Conservation (phyloP, 2,329 filamentous ascomycete species). For the Xylariaceae sp. region DNA sequence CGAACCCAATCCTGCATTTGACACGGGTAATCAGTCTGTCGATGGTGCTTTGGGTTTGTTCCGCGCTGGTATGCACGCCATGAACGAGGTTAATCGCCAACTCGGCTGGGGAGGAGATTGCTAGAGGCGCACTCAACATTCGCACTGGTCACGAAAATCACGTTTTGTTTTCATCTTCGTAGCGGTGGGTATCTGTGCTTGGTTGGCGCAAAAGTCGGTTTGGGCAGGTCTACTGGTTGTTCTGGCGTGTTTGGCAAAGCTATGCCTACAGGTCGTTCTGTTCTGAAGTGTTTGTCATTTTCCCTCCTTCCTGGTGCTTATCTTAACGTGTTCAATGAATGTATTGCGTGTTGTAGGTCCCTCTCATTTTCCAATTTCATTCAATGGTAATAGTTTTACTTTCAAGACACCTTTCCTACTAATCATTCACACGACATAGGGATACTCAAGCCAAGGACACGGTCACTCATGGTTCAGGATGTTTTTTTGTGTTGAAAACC, state of each 20-base stretch:
- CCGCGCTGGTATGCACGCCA: constrained; percentile 46
- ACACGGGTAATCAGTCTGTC: constrained; percentile 37
- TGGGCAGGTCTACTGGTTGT: constrained; percentile 5
- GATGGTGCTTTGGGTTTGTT: constrained; percentile 41
- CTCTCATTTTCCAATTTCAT: too few species aligned
- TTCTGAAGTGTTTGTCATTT: constrained; percentile 1
- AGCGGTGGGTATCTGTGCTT: constrained; percentile 1
- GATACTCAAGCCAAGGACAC: neutral
- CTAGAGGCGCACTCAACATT: too few species aligned
- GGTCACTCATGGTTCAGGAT: neutral
- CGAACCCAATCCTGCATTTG: constrained; percentile 35
- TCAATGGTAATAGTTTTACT: too few species aligned
- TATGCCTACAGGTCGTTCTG: neutral
- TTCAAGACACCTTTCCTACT: too few species aligned
- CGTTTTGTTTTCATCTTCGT: too few species aligned
- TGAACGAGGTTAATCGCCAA: constrained; percentile 50
- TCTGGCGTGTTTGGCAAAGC: constrained; percentile 2
- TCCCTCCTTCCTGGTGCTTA: too few species aligned
- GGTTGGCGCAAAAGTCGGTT: constrained; percentile 1
- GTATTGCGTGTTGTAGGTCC: too few species aligned
- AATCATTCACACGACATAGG: too few species aligned
- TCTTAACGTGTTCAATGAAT: too few species aligned
- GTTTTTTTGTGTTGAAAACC: too few species aligned
- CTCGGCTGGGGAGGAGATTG: constrained; percentile 48
- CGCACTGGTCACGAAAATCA: too few species aligned